These are phyloP conservation scores for Fusarium xyrophilum DNA, from an alignment of 2,329 filamentous ascomycete genomes.

Conservation along the genomic window DNA sequence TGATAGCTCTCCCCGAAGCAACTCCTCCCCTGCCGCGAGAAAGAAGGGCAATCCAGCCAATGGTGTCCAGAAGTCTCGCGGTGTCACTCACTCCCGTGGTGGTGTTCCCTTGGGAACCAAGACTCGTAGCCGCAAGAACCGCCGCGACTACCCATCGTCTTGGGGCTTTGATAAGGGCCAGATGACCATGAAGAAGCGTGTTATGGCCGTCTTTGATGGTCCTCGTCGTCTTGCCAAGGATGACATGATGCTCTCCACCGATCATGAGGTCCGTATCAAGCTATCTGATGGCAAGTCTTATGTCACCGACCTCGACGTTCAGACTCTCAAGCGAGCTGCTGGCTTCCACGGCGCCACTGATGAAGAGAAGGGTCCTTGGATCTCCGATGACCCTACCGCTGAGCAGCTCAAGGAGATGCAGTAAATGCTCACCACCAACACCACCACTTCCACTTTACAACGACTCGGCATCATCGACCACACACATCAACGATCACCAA, in stretches of 20 bases:
- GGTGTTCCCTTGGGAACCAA: conserved; percentile 67
- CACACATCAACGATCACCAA: conserved; percentile 4
- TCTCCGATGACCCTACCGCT: conserved; percentile 73
- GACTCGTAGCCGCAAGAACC: conserved; percentile 80
- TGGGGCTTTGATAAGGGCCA: conserved; percentile 93
- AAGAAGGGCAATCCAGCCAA: conserved; percentile 63
- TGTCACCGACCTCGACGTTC: conserved; percentile 90
- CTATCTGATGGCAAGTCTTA: conserved; percentile 79
- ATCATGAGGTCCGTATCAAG: conserved; percentile 89
- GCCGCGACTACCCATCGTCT: conserved; percentile 89
- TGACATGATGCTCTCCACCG: conserved; percentile 97
- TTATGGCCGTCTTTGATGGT: conserved; percentile 91
- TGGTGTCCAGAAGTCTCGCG: conserved; percentile 70
- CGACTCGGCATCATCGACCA: background rate
- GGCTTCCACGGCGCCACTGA: conserved; percentile 80
- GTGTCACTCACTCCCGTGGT: conserved; percentile 79
- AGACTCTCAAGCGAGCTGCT: conserved; percentile 87
- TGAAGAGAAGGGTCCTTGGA: conserved; percentile 87
- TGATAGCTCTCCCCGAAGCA: conserved; percentile 56
- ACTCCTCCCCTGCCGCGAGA: conserved; percentile 54
- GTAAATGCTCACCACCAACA: conserved; percentile 51
- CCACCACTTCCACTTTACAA: conserved; percentile 29
- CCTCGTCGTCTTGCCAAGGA: conserved; percentile 90
- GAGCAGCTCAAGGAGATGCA: conserved; percentile 68
- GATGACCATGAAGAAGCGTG: conserved; percentile 98